phyloP scores from a whole-genome alignment of 805 yeast genomes.

The Nakazawaea wyomingensis region DNA sequence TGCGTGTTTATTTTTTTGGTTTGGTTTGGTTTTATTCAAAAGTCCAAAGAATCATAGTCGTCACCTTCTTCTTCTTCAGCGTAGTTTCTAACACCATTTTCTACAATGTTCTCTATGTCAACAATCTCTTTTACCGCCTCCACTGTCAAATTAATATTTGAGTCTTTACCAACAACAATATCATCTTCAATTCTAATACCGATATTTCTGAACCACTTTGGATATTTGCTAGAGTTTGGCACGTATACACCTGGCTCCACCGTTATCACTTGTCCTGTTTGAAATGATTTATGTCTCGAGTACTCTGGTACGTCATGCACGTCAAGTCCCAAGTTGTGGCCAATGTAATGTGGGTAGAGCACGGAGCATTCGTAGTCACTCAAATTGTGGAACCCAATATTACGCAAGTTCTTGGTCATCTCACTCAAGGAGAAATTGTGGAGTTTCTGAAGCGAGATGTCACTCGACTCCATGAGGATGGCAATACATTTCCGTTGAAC shows the following conservation, averaged over 20 bases:
- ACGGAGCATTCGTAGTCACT: conserved; percentile 48
- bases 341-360: conserved; percentile 89
- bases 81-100: conserved; percentile 40
- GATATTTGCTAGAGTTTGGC: conserved; percentile 69
- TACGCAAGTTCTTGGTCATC: conserved; percentile 59
- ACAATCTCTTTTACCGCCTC: conserved; percentile 83
- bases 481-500: conserved; percentile 78
- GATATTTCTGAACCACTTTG: conserved; percentile 75
- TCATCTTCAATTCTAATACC: conserved; percentile 97
- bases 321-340: conserved; percentile 92
- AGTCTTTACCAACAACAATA: conserved; percentile 66
- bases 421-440: conserved; percentile 63
- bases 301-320: conserved; percentile 75
- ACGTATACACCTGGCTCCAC: conserved; percentile 95
- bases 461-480: conserved; percentile 50
- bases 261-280: conserved; percentile 78
- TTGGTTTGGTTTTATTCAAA: too few species aligned
- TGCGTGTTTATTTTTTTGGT: too few species aligned
- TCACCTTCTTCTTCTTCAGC: conserved; percentile 10
- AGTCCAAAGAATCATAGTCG: too few species aligned
- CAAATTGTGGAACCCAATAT: conserved; percentile 60
- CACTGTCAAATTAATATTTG: conserved; percentile 56
- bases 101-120: conserved; percentile 71
- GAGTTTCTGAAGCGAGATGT: conserved; percentile 61
- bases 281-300: conserved; percentile 49